Evolutionary conservation across 2,329 filamentous ascomycete genomes (phyloP), one percentile per base, ranked within the genome.

Genomic region (Ilyonectria mors-panacis): DNA sequence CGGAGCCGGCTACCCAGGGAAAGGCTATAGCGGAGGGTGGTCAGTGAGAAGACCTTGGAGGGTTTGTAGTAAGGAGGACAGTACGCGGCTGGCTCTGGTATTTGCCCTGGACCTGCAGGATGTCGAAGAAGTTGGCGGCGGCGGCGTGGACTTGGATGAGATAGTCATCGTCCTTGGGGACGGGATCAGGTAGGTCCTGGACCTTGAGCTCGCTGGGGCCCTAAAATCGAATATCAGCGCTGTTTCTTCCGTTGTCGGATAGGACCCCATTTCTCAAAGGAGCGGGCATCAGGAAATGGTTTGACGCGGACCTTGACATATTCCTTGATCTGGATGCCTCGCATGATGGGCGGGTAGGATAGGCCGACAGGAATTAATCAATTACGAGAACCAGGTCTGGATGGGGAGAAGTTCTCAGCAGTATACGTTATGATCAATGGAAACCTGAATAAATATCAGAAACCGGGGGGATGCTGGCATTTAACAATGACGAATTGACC

Each of bases 71-170:
- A n/a, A n/a, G n/a, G n/a, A n/a, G n/a, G 26, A 19, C 28, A 13
- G 12, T 80, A 88, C 87, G 90, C 0, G 94, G 94, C 76, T 98
- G 95, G 78, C 94, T 88, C 79, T 98, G 95, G 83, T 98, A 98
- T 88, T 97, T 97, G 63, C 95, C 95, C 77, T 94, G 92, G 77
- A 98, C 94, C 79, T 98, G 95, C 61, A 98, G 89, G 65, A 97
- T 92, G 80, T 98, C 95, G 85, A 98, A 98, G 88, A 98, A 98
- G 84, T 98, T 98, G 76, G 94, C 93, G 21, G 94, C 95, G 0
- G 93, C 88, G 53, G 95, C 94, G 81, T 94, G 93, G 76, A 98
- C 93, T 77, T 91, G 88, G 78, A 98, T 93, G 70, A 97, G 86
- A 80, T 98, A 98, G 83, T 97, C 90, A 77, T 93, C 85, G 35